Evolutionary conservation across 495 filamentous ascomycete species (phyloP).

Genomic region (Aspergillus egyptiacus): DNA sequence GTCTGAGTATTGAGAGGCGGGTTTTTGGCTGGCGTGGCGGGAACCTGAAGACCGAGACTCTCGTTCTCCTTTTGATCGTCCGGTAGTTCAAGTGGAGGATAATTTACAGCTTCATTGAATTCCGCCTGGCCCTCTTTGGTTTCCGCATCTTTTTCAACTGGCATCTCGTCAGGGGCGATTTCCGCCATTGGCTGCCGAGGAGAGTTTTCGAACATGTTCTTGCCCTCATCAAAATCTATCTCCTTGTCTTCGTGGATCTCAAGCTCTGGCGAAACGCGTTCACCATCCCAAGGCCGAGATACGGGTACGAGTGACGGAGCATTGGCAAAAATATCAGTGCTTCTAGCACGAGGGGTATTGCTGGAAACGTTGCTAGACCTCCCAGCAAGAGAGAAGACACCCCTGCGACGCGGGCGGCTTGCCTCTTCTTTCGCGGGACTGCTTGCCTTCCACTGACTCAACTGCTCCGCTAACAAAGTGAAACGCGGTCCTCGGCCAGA

Average conservation of each 20-base stretch:
- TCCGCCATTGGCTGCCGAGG: constrained; percentile 14
- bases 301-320: background rate
- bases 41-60: constrained; percentile 20
- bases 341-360: background rate
- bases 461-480: constrained; percentile 54
- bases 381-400: constrained; percentile 44
- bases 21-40: constrained; percentile 32
- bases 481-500: constrained; percentile 43
- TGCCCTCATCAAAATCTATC: background rate
- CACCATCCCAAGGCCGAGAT: background rate
- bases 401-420: constrained; percentile 29
- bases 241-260: constrained; percentile 16
- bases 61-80: constrained; percentile 34
- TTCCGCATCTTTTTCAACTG: background rate
- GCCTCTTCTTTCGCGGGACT: constrained; percentile 42
- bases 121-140: constrained; percentile 5
- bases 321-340: background rate
- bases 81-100: constrained; percentile 1
- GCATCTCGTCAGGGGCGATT: constrained; percentile 4
- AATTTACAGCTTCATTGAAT: background rate
- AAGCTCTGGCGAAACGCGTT: background rate
- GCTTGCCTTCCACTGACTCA: constrained; percentile 54
- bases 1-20: constrained; percentile 31
- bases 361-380: background rate
- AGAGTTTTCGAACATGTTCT: background rate